phyloP scores from a whole-genome alignment of 2,329 filamentous ascomycete genomes.

The Curvularia eragrostidis region DNA sequence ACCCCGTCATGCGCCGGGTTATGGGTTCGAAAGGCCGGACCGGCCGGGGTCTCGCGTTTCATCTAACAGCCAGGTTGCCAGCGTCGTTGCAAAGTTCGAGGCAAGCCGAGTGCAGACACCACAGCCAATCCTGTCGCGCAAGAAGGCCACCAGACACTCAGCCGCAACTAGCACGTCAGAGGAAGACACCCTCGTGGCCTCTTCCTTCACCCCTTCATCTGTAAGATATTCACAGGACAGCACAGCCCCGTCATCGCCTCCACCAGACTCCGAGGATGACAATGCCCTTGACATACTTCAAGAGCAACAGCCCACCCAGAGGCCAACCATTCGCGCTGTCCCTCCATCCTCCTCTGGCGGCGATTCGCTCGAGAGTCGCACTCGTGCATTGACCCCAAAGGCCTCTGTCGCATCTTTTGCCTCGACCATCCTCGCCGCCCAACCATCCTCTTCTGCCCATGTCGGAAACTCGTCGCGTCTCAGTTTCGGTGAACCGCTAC shows the following conservation, averaged over 20 bases:
- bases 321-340: constrained; percentile 49
- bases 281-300: constrained; percentile 45
- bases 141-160: constrained; percentile 47
- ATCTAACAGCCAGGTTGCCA: constrained; percentile 47
- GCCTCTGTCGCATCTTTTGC: constrained; percentile 48
- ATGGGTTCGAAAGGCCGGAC: constrained; percentile 49
- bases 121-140: constrained; percentile 42
- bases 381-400: constrained; percentile 46
- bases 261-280: constrained; percentile 38
- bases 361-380: constrained; percentile 38
- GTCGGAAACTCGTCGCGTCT: constrained; percentile 39
- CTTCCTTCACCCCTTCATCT: constrained; percentile 47
- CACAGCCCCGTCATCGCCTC: constrained; percentile 49
- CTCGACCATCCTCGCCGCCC: constrained; percentile 39
- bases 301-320: constrained; percentile 37
- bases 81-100: constrained; percentile 49
- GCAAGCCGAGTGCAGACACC: constrained; percentile 43
- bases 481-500: constrained; percentile 34
- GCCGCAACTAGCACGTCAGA: constrained; percentile 49
- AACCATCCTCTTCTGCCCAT: constrained; percentile 32
- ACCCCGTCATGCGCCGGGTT: constrained; percentile 48
- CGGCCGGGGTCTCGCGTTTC: constrained; percentile 50
- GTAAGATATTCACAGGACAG: constrained; percentile 49
- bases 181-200: constrained; percentile 47
- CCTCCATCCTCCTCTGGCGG: constrained; percentile 47